Evolutionary conservation across 2,329 filamentous ascomycete species (phyloP), one percentile per base, ranked within the genome.

Genomic region (Grosmannia serpens): DNA sequence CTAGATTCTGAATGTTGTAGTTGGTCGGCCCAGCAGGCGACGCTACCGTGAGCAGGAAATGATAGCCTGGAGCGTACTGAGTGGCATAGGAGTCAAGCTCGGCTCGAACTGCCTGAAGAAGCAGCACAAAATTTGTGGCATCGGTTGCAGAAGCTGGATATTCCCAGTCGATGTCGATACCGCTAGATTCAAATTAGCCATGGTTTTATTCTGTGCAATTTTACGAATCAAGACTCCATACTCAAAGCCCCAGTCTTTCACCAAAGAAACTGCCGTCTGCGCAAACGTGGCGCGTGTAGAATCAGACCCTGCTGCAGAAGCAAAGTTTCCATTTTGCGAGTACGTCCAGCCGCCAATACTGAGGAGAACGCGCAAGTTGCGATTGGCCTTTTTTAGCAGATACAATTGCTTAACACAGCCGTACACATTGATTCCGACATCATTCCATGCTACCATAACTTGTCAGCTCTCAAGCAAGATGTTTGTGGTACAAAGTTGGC

Each of bases 301-400:
- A 0, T 78, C 77, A 0, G 85, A 87, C 60, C 82, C 83, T 11
- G 85, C 83, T 0, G 85, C 85, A 1, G 75, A 74, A 1, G 87
- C 77, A 68, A 95, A 92, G 47, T 59, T 58, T 38, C 60, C 60
- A 69, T 89, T 89, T 64, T 79, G 74, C 2, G 87, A 90, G 71
- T 89, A 94, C 0, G 88, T 91, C 87, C 87, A 95, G 33, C 91
- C 90, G 53, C 91, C 91, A 63, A 96, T 89, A 53, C 83, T 88
- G 4, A 95, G 78, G 26, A 95, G 75, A 1, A 87, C 78, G 68
- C 95, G 95, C 57, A 95, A 70, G 53, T 89, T 81, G 20, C 89
- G 84, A 70, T 95, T 86, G 59, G 77, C 71, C 70, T 91, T 85
- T 73, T 95, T 95, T 50, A 90, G 75, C 9, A 88, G 73, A 68